Base-by-base conservation (phyloP, 2,329 filamentous ascomycete genomes). In the Calonectria honghensis region DNA sequence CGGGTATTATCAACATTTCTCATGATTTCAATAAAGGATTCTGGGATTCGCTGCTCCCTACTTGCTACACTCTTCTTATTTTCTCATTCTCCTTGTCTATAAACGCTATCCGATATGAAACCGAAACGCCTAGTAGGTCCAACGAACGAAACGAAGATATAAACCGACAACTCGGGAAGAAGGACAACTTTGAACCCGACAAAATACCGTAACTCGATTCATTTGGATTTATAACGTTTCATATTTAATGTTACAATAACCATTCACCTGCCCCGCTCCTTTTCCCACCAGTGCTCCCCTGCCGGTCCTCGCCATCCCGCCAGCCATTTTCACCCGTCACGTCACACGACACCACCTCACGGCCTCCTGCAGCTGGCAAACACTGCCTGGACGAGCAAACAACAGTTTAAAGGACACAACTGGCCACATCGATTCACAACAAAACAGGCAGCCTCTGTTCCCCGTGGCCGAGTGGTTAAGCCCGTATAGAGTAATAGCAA, bases 401-500 rank as follows among this genome's bases (percentile, higher is more conserved):
- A 18, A 27, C 59, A 39, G 59, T 41, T 75, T 77, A 80, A 76
- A 80, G 52, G 5, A 50, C 61, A 24, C 14, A 73, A 75, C 41
- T 76, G 29, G 32, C 73, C 57, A 27, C 9, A 10, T 18, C 18
- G n/a, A 27, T n/a, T 52, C 37, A 11, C 57, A 71, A 81, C 74
- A 79, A 75, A 10, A 16, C 45, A 45, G 11, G n/a, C 51, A 63
- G 48, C 27, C 54, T n/a, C 27, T 11, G 29, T 54, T 20, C 37
- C 64, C 63, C 29, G n/a, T 81, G 78, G 79, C 72, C 78, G 70
- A 80, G 64, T 72, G 80, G 79, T 81, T 73, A 79, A 73, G 73
- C 81, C 82, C 82, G 82, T 82, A 83, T 82, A 82, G 81, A 82
- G 81, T 83, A 82, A 83, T 82, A 83, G 82, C 70, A 83, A 83